Evolutionary conservation across 306 rosid genomes (phyloP), one percentile per base, ranked within the genome.

Genomic region (Lathyrus oleraceus): DNA sequence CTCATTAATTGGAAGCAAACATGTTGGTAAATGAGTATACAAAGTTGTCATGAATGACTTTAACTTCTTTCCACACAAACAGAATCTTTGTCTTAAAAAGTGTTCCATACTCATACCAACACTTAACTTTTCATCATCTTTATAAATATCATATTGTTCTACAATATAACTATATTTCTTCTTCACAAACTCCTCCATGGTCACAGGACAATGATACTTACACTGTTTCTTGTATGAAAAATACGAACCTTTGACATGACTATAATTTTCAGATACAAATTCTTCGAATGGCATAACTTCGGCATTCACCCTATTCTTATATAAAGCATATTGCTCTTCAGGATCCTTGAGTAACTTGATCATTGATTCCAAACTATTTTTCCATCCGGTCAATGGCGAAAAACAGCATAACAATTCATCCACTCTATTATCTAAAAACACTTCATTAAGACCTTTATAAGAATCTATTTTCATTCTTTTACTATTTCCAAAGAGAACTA

Each of bases 21-120:
- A 67, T 20, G 96, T 85, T 47, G 90, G 96, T 20, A 87, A 10
- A 27, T 89, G 90, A 1, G 83, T 83, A 27, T 11, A 82, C 67
- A 88, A 61, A 54, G 28, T 69, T 47, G 44, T 36, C 65, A 61
- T 61, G 58, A 14, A 59, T 12, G 5, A 8, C 10, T 63, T 52
- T 5, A 88, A 76, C 14, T 32, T 47, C 47, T 16, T 52, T 20
- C 21, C 38, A 4, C 79, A 21, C 48, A 6, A 25, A 23, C 27
- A 28, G 20, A 82, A 75, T 5, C 5, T 76, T n/a, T 72, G 25
- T 74, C 58, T 72, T 2, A 84, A 14, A 76, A 75, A 87, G 49
- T 78, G 72, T 52, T 60, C 83, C 10, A 63, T 32, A 30, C 56
- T 64, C 77, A 77, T 70, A 3, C 67, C 81, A 12, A 20, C n/a